Base-by-base conservation (phyloP, 148 eudicot species). In the Beta vulgaris region DNA sequence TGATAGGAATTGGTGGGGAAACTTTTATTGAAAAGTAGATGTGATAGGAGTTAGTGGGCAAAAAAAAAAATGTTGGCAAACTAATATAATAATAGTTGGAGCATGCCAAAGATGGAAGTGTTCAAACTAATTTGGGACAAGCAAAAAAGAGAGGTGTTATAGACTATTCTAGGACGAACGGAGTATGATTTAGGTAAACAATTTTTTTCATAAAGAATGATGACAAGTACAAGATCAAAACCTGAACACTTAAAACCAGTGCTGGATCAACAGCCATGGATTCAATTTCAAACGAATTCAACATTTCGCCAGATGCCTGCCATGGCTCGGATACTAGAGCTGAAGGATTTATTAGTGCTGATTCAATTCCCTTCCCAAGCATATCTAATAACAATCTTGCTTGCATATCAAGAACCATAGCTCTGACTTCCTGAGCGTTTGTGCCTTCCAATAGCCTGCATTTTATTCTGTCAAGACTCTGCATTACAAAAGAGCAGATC, bases 381-480 rank as follows among this genome's bases (percentile, higher is more conserved):
- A 95, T 95, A 84, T 95, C 97, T 82, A 95, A 82, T 84, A 95
- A 81, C 85, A 95, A 53, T 84, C 98, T 92, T 68, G 98, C 98
- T 81, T 95, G 98, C 98, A 95, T 95, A 77, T 95, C 98, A 40
- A 95, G 88, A 79, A 95, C 98, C 96, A 95, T 95, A 58, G 98
- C 98, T 85, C 98, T 88, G 70, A 95, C 98, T 85, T 95, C 98
- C 79, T 95, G 98, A 73, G 97, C 96, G 68, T 86, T 95, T 46
- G 96, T 87, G 68, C 98, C 98, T 87, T 95, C 98, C 81, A 95
- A 86, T 37, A 95, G 89, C 81, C 98, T 90, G 82, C 97, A 95
- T 71, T 95, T 95, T 81, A 95, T 92, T 81, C 98, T 86, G 87
- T 95, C 98, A 78, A 95, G 82, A 77, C 97, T 89, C 98, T 95